These are phyloP conservation scores for Fusarium sp. DNA, from an alignment of 2,329 filamentous ascomycete species.

Conservation along the genomic window DNA sequence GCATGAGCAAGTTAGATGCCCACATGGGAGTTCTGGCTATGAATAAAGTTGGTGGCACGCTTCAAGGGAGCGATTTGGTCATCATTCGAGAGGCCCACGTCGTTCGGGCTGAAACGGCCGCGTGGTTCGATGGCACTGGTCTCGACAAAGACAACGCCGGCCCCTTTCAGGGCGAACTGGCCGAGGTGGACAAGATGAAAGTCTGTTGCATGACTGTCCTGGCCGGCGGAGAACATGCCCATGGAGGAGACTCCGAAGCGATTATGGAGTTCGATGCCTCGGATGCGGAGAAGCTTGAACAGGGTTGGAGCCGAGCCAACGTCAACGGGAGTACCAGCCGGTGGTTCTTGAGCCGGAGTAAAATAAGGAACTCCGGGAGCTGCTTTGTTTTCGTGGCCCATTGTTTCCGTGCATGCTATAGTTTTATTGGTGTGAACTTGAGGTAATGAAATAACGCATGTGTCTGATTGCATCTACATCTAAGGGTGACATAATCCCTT, in stretches of 20 bases:
- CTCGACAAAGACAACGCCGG: conserved; percentile 82
- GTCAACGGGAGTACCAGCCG: conserved; percentile 58
- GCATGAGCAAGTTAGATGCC: conserved; percentile 88
- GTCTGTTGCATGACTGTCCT: conserved; percentile 79
- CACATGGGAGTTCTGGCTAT: conserved; percentile 82
- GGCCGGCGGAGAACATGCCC: conserved; percentile 58
- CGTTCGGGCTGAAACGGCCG: conserved; percentile 86
- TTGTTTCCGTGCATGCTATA: no score
- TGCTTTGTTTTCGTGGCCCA: conserved; percentile 43
- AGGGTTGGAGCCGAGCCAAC: conserved; percentile 63
- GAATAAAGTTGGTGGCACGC: conserved; percentile 82
- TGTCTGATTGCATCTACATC: no score
- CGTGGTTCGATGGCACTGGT: conserved; percentile 82
- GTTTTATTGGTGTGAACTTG: no score
- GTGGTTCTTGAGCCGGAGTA: conserved; percentile 62
- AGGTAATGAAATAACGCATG: no score
- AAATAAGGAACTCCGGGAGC: conserved; percentile 59
- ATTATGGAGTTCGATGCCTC: conserved; percentile 67
- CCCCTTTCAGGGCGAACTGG: conserved; percentile 81
- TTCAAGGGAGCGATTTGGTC: conserved; percentile 81
- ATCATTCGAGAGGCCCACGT: conserved; percentile 87
- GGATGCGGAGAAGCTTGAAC: conserved; percentile 70
- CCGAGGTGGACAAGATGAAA: conserved; percentile 89
- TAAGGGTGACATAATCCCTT: no score
- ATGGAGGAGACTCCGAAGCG: conserved; percentile 72